phyloP scores from a whole-genome alignment of 306 rosid species.

The Lagenaria siceraria region DNA sequence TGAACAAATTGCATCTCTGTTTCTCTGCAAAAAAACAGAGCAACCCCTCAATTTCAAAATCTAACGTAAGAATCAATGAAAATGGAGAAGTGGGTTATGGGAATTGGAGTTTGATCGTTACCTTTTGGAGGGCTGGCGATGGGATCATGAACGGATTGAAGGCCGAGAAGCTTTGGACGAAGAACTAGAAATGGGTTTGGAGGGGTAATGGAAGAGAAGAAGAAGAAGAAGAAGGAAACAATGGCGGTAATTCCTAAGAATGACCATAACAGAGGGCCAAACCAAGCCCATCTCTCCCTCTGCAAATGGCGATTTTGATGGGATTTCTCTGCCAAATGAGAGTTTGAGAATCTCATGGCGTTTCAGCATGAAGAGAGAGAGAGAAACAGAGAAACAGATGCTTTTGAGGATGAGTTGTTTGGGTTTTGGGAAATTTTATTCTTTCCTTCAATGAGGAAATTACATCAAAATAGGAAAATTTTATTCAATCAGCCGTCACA shows the following conservation, averaged over 20 bases:
- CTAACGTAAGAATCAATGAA: background rate
- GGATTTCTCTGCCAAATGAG: constrained; percentile 17
- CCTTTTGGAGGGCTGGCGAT: constrained; percentile 21
- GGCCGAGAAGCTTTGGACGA: constrained; percentile 12
- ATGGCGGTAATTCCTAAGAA: constrained; percentile 30
- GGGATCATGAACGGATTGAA: constrained; percentile 11
- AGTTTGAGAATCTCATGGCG: constrained; percentile 27
- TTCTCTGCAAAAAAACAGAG: background rate
- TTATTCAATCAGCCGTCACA: background rate
- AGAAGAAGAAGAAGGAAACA: constrained; percentile 34
- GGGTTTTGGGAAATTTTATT: background rate
- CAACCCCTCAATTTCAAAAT: background rate
- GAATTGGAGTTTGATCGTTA: constrained; percentile 7
- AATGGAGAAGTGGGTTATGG: background rate
- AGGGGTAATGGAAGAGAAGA: constrained; percentile 20
- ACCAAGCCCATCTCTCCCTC: constrained; percentile 29
- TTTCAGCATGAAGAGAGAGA: constrained; percentile 3
- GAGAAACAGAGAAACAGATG: background rate
- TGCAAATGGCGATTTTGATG: constrained; percentile 9
- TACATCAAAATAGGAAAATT: background rate
- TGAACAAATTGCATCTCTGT: constrained; percentile 37
- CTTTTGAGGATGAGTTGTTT: background rate
- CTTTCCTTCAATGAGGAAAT: background rate
- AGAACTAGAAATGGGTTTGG: constrained; percentile 28
- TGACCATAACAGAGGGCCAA: constrained; percentile 28